Evolutionary conservation across 306 rosid species (phyloP).

Genomic region (Rosa rugosa): DNA sequence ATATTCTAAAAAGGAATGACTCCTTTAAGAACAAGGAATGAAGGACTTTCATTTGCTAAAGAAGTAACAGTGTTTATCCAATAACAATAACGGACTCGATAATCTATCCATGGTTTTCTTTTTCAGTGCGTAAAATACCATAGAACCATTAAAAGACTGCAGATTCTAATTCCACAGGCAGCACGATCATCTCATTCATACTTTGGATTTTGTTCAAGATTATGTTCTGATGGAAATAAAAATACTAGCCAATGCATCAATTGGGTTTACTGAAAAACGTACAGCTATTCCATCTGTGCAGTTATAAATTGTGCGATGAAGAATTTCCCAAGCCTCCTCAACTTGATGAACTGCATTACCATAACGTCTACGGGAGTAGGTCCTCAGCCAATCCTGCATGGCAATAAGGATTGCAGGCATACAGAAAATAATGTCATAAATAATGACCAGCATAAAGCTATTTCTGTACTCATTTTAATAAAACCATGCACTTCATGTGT

Average conservation of each 20-base stretch:
- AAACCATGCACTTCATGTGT: neutral
- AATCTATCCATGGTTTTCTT: neutral
- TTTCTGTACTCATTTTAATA: neutral
- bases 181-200: neutral
- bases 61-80: neutral
- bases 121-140: neutral
- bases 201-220: neutral
- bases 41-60: neutral
- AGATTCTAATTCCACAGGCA: neutral
- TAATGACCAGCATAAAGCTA: neutral
- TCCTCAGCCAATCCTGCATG: slow-evolving; percentile 77
- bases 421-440: neutral
- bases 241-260: neutral
- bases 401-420: slow-evolving; percentile 11
- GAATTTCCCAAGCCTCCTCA: slow-evolving; percentile 89
- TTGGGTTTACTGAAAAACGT: slow-evolving; percentile 31
- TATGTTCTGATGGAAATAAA: neutral
- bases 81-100: neutral
- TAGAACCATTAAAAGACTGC: neutral
- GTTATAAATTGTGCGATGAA: slow-evolving; percentile 83
- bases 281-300: slow-evolving; percentile 90
- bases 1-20: neutral
- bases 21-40: neutral
- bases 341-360: slow-evolving; percentile 67
- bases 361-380: slow-evolving; percentile 73